These are phyloP conservation scores for Chondrostereum purpureum DNA, from an alignment of 1,284 basidiomycete species.

Conservation along the genomic window DNA sequence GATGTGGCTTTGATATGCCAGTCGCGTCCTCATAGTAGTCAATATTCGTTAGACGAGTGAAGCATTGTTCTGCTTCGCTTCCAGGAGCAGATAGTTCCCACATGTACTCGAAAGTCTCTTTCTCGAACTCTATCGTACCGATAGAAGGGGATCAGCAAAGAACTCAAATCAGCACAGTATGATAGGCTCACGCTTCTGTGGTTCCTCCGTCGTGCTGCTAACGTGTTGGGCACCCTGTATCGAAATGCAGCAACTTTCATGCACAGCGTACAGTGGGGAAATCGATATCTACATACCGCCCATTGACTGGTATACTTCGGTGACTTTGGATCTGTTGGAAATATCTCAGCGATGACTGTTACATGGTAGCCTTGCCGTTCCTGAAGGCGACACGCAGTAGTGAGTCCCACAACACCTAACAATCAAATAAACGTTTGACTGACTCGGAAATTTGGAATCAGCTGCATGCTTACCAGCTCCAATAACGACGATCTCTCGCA, in stretches of 20 bases:
- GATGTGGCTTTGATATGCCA: conserved; percentile 27
- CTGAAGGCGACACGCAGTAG: conserved; percentile 62
- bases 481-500: background rate
- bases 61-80: conserved; percentile 43
- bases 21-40: conserved; percentile 47
- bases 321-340: conserved; percentile 50
- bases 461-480: background rate
- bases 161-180: no score
- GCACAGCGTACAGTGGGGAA: background rate
- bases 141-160: background rate
- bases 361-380: conserved; percentile 52
- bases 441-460: background rate
- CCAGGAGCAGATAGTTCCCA: conserved; percentile 61
- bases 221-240: conserved; percentile 4
- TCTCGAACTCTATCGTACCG: conserved; percentile 1
- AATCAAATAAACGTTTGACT: conserved; percentile 15
- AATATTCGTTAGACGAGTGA: conserved; percentile 52
- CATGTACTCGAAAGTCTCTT: conserved; percentile 11
- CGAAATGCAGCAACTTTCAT: background rate
- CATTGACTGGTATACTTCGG: conserved; percentile 62
- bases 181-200: background rate
- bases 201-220: background rate
- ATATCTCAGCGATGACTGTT: conserved; percentile 50
- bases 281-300: conserved; percentile 40
- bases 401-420: conserved; percentile 65